phyloP scores from a whole-genome alignment of 2,329 filamentous ascomycete species.

The Alternaria dauci region DNA sequence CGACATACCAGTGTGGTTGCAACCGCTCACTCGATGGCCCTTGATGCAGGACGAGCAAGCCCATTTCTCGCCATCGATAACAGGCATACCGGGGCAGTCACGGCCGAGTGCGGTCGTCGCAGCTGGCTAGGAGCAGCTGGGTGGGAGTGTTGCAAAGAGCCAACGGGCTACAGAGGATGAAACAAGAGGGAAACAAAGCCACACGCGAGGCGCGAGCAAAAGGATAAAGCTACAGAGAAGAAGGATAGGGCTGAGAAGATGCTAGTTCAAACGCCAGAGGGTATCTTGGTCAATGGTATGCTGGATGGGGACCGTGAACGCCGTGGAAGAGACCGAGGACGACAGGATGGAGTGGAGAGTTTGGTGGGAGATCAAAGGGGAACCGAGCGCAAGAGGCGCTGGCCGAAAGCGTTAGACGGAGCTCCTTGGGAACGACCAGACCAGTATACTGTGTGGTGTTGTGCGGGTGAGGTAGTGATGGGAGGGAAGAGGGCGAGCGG shows the following conservation, averaged over 20 bases:
- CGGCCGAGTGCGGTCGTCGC: conserved; percentile 49
- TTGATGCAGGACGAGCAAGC: conserved; percentile 98
- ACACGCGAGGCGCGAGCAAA: conserved; percentile 23
- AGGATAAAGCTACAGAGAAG: conserved; percentile 31
- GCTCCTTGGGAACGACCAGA: conserved; percentile 49
- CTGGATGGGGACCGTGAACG: conserved; percentile 49
- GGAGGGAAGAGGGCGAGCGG: conserved; percentile 34
- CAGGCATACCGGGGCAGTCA: conserved; percentile 46
- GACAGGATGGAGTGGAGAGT: conserved; percentile 33
- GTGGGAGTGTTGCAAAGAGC: conserved; percentile 21
- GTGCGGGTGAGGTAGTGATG: conserved; percentile 38
- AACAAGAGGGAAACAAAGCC: conserved; percentile 28
- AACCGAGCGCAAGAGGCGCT: conserved; percentile 54
- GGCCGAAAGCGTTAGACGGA: conserved; percentile 51
- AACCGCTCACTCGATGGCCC: conserved; percentile 98
- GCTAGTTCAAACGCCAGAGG: conserved; percentile 42
- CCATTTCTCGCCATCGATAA: conserved; percentile 88
- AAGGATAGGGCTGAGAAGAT: conserved; percentile 26
- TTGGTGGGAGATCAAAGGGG: conserved; percentile 31
- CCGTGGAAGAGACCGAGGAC: conserved; percentile 45
- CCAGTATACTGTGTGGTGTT: conserved; percentile 35
- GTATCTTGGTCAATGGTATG: conserved; percentile 48
- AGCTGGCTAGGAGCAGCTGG: conserved; percentile 37
- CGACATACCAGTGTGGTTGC: conserved; percentile 84
- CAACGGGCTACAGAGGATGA: conserved; percentile 18